Base-by-base conservation (phyloP, 2,329 filamentous ascomycete genomes). In the Xylaria polymorpha region DNA sequence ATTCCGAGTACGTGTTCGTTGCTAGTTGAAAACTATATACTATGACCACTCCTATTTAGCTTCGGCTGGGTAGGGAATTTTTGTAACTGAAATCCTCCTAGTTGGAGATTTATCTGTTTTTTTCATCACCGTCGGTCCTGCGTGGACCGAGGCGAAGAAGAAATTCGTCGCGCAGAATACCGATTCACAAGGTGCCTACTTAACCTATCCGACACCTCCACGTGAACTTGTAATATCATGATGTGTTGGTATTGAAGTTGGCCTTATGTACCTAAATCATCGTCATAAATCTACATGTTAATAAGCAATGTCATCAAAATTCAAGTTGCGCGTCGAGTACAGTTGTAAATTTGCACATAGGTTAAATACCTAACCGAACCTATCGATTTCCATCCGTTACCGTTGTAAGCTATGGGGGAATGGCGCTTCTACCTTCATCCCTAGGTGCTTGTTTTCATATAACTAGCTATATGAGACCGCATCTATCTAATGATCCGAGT, bases 21-120 rank as follows among this genome's bases (percentile, higher is more conserved):
- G 91, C 91, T 93, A 92, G 90, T 92, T 93, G 91, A 92, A 92
- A 92, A 92, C 91, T 92, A 92, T 85, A 86, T 85, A 86, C 85
- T 86, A 88, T 92, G 91, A 93, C 91, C 86, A 86, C 91, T 94
- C 85, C 85, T 86, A 83, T 76, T 86, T 87, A 88, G 90, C 87
- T 87, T 86, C 85, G 84, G 62, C 87, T 85, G 86, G 87, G 88
- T 83, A 84, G 87, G 86, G 91, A 91, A 94, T 94, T 94, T 91
- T 94, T 94, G 93, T 91, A 67, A 56, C 25, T 41, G 83, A 75
- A 81, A 71, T 78, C 20, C 77, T 77, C 77, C 73, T 68, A 76
- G 76, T 81, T 76, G 72, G 72, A 79, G 75, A 62, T 70, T 72
- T 0, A 6, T 35, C 22, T 14, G 43, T 74, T 81, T 81, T 84